Base-by-base conservation (phyloP, 2,329 filamentous ascomycete species). In the Mariannaea sp. region DNA sequence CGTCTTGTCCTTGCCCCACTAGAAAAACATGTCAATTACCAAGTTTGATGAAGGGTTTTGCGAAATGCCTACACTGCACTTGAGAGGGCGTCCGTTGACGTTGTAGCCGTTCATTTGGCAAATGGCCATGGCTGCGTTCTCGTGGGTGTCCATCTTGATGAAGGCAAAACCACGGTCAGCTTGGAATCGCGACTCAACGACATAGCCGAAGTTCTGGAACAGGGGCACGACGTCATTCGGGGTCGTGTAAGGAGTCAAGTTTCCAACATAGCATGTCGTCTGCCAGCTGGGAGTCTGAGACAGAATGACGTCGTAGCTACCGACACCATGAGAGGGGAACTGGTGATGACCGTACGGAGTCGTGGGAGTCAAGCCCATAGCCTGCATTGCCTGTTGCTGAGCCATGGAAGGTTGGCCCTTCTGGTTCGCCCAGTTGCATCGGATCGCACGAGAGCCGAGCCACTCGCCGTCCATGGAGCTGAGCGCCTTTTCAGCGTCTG, bases 1-100 rank as follows among this genome's bases (percentile, higher is more conserved):
- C 47, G 92, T 92, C 77, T 96, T 96, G 76, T 99, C 94, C 78
- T 99, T 99, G 71, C 94, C 94, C 94, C 94, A 99, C 93, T 97
- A 70, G 32, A 65, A 62, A 65, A 62, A 57, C 26, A 53, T 16
- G 53, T 53, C 55, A 60, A 56, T 41, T 55, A 48, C n/a, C 33
- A 49, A 42, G 14, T 22, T 22, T 24, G 17, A 32, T 29, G 5
- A 24, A 6, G 36, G 16, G 43, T 16, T 43, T 12, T 52, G 33
- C 30, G 45, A 20, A 56, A 88, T 24, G 22, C 93, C 78, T 88
- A 97, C 93, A 75, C 93, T 97, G 83, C 94, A 99, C 82, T 99
- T 99, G 65, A 99, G 77, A 47, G 94, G 94, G 62, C 94, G 87
- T 46, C 94, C 94, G 68, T 99, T 97, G 66, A 99, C 93, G 64